Conservation (phyloP, 257 asterid species). For the Solanum etuberosum region DNA sequence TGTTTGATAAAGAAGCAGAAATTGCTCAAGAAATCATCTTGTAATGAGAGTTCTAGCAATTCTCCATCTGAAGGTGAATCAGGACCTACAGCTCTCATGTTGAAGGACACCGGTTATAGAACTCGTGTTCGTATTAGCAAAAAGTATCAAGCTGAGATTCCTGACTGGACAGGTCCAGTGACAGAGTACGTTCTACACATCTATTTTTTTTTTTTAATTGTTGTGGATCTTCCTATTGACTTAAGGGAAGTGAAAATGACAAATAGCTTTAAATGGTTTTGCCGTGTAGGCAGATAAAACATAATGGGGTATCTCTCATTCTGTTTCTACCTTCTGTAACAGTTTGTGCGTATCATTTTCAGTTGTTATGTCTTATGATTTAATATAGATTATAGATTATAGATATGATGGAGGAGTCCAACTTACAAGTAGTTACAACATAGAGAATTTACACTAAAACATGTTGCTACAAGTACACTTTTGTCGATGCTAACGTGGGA, state of each 20-base stretch:
- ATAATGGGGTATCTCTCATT: not conserved
- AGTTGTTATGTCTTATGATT: not conserved
- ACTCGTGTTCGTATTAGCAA: slow-evolving; percentile 58
- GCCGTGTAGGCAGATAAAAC: not conserved
- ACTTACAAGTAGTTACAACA: not conserved
- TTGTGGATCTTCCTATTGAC: not conserved
- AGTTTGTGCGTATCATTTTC: not conserved
- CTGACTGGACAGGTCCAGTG: slow-evolving; percentile 57
- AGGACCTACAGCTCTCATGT: slow-evolving; percentile 47
- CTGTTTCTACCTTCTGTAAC: not conserved
- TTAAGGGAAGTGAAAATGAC: not conserved
- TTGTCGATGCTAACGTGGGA: not conserved
- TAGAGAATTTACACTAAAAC: not conserved
- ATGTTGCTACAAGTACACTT: not conserved
- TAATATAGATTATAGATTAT: not conserved
- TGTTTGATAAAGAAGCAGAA: slow-evolving; percentile 65
- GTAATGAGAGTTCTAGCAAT: slow-evolving; percentile 20
- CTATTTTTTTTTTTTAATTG: not conserved
- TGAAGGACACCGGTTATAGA: slow-evolving; percentile 40
- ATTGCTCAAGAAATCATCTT: slow-evolving; percentile 35
- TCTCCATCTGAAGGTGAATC: slow-evolving; percentile 27
- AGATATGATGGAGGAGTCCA: not conserved
- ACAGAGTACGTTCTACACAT: slow-evolving; percentile 46
- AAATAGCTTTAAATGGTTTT: not conserved
- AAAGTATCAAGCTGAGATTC: slow-evolving; percentile 68